Percentiles rank a stretch among this genome's conserved stretches.
Conservation (phyloP, 805 yeast species). For the Starmerella stigmatis region DNA sequence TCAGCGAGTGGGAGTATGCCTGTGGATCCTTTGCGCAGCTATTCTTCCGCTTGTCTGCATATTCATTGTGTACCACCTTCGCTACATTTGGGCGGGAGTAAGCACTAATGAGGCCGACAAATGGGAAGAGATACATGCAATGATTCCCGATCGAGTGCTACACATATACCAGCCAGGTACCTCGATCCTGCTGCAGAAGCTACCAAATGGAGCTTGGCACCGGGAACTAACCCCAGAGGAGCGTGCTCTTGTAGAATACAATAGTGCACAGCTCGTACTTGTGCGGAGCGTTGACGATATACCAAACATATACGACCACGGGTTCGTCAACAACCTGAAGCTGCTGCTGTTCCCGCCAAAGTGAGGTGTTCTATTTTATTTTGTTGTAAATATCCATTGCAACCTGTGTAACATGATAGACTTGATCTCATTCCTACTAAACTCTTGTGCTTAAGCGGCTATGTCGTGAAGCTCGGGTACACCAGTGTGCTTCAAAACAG, state of each 20-base stretch:
- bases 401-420: too few relatives aligned
- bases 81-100: slow-evolving; percentile 51
- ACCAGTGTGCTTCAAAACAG: background rate
- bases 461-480: background rate
- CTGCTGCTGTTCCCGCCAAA: slow-evolving; percentile 20
- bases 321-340: slow-evolving; percentile 26
- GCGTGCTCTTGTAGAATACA: slow-evolving; percentile 21
- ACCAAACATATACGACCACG: slow-evolving; percentile 33
- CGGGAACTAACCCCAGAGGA: slow-evolving; percentile 28
- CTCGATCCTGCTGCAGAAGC: slow-evolving; percentile 26
- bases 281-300: slow-evolving; percentile 27
- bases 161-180: slow-evolving; percentile 24
- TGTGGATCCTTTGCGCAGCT: slow-evolving; percentile 38
- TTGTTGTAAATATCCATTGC: background rate
- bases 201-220: slow-evolving; percentile 23
- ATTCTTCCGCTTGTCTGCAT: slow-evolving; percentile 38
- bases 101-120: slow-evolving; percentile 67
- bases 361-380: background rate
- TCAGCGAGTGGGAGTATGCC: slow-evolving; percentile 26
- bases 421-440: too few relatives aligned
- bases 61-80: slow-evolving; percentile 39
- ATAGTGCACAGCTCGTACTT: slow-evolving; percentile 23
- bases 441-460: too few relatives aligned
- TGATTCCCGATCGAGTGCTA: slow-evolving; percentile 36
- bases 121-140: slow-evolving; percentile 55